Conservation (phyloP, 176 grass and related monocot species). For the Panicum miliaceum region DNA sequence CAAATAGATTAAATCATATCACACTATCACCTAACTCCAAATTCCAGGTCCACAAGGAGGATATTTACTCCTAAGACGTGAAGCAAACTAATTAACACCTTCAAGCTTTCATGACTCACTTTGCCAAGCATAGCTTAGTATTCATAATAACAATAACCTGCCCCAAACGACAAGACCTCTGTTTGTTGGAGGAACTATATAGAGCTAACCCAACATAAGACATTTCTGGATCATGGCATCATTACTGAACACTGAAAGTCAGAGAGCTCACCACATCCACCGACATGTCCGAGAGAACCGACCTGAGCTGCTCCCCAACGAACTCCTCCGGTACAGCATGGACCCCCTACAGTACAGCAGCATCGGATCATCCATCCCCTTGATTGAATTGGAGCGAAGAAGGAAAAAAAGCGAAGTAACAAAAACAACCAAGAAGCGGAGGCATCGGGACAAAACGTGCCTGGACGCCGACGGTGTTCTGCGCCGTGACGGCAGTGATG, state of each 20-base stretch:
- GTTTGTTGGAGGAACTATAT: background rate
- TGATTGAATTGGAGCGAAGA: background rate
- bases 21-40: background rate
- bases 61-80: background rate
- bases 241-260: background rate
- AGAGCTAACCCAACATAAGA: background rate
- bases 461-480: conserved; percentile 96
- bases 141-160: background rate
- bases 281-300: conserved; percentile 90
- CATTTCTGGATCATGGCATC: background rate
- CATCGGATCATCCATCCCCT: background rate
- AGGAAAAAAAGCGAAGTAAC: background rate
- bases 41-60: background rate
- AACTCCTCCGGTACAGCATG: conserved; percentile 85
- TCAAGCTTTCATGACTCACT: background rate
- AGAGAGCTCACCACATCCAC: conserved; percentile 77
- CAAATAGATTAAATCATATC: background rate
- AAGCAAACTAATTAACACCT: background rate
- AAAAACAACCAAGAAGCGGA: background rate
- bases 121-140: background rate
- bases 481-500: conserved; percentile 87
- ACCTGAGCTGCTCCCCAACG: conserved; percentile 72
- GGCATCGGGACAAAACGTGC: conserved; percentile 19
- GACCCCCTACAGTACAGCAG: conserved; percentile 59
- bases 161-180: background rate